Percentiles rank a stretch among this genome's conserved stretches.
These are phyloP conservation scores for Thelephora ganbajun DNA, from an alignment of 768 basidiomycete genomes.

Conservation along the genomic window DNA sequence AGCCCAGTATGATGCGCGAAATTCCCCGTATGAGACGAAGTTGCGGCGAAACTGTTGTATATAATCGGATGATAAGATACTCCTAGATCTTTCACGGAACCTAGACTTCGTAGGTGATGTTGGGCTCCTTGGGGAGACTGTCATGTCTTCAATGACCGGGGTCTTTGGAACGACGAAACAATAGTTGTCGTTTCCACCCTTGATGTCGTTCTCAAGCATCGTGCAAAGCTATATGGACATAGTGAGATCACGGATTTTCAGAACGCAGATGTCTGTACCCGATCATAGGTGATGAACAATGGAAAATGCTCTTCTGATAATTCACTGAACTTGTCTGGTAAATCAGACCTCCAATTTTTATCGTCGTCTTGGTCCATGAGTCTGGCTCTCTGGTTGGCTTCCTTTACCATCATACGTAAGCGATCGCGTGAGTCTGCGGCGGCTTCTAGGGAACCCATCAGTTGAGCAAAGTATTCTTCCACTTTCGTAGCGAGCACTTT, in stretches of 20 bases:
- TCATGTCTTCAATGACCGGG: too few relatives aligned
- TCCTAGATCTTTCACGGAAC: not conserved
- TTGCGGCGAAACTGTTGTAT: slow-evolving; percentile 3
- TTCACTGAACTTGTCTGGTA: slow-evolving; percentile 40
- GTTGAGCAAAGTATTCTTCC: slow-evolving; percentile 45
- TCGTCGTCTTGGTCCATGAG: slow-evolving; percentile 31
- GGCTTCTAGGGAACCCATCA: slow-evolving; percentile 29
- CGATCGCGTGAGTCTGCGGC: slow-evolving; percentile 24
- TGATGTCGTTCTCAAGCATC: slow-evolving; percentile 34
- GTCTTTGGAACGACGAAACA: too few relatives aligned
- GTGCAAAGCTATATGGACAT: slow-evolving; percentile 25
- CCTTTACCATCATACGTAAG: slow-evolving; percentile 15
- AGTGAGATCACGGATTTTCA: not conserved
- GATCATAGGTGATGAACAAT: slow-evolving; percentile 53
- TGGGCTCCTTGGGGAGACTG: not conserved
- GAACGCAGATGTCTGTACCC: slow-evolving; percentile 21
- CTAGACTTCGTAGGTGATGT: not conserved
- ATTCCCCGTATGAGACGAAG: slow-evolving; percentile 31
- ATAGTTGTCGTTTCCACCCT: not conserved
- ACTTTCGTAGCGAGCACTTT: slow-evolving; percentile 53
- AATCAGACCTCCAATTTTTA: slow-evolving; percentile 22
- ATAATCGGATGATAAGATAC: not conserved
- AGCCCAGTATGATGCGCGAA: slow-evolving; percentile 42
- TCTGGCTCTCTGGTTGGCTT: slow-evolving; percentile 10
- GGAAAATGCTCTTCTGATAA: slow-evolving; percentile 52